phyloP scores from a whole-genome alignment of 208 protist species.

The Plasmodiophora brassicae region DNA sequence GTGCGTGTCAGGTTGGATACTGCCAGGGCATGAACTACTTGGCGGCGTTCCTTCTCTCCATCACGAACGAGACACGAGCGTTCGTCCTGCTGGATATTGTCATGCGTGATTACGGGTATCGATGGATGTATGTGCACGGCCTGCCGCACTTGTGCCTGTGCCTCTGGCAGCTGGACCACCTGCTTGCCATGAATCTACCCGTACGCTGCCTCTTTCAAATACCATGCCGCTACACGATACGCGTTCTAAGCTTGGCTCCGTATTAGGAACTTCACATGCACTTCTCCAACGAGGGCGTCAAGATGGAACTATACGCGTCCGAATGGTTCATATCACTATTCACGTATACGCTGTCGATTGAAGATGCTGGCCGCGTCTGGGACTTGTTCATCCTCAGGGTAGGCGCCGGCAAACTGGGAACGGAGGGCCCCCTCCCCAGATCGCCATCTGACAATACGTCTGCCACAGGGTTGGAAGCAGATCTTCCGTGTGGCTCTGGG shows the following conservation, averaged over 20 bases:
- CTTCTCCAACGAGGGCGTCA: background rate
- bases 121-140: background rate
- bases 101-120: background rate
- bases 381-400: too few species aligned
- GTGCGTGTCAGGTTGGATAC: background rate
- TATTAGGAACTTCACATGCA: background rate
- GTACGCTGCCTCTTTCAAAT: background rate
- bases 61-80: background rate
- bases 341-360: background rate
- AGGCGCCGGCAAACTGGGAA: too few species aligned
- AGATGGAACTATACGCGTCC: background rate
- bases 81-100: background rate
- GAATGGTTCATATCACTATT: slow-evolving; percentile 29
- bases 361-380: background rate
- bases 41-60: background rate
- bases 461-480: background rate
- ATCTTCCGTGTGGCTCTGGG: background rate
- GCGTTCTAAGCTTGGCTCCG: background rate
- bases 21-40: slow-evolving; percentile 30
- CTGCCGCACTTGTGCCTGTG: background rate
- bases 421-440: too few species aligned
- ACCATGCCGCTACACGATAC: background rate
- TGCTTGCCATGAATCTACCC: slow-evolving; percentile 2
- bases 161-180: background rate
- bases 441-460: too few species aligned